These are phyloP conservation scores for Fusarium haematococcum DNA, from an alignment of 2,329 filamentous ascomycete genomes.

Conservation along the genomic window DNA sequence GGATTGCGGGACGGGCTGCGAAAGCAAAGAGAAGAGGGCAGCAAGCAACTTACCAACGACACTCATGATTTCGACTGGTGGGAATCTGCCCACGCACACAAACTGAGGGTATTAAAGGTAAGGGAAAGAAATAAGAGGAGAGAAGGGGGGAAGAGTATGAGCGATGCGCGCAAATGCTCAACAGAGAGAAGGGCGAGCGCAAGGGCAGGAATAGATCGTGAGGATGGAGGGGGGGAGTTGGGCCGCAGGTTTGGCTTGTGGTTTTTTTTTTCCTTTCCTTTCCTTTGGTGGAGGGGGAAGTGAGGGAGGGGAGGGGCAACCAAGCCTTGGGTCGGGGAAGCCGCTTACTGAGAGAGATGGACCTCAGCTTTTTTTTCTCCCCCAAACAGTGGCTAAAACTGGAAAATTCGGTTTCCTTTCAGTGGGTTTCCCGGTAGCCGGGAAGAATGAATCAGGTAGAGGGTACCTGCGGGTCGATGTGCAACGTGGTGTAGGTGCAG, in stretches of 20 bases:
- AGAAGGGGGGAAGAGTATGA: conserved; percentile 7
- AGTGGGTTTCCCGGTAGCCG: conserved; percentile 17
- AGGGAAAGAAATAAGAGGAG: conserved; percentile 16
- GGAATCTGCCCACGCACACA: conserved; percentile 38
- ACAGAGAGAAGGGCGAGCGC: conserved; percentile 26
- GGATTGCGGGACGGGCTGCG: not conserved
- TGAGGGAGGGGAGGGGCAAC: not conserved
- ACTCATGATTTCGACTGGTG: conserved; percentile 60
- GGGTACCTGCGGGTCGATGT: conserved; percentile 30
- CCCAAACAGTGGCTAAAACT: not conserved
- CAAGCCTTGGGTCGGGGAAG: conserved; percentile 2
- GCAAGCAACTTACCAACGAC: conserved; percentile 62
- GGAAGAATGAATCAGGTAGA: conserved; percentile 8
- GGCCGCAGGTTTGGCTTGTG: conserved; percentile 34
- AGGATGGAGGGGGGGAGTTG: conserved; percentile 34
- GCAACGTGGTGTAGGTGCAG: not conserved
- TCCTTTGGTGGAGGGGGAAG: conserved; percentile 20
- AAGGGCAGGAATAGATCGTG: conserved; percentile 32
- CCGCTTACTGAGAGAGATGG: conserved; percentile 15
- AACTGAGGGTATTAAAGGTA: conserved; percentile 31
- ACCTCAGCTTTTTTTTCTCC: not conserved
- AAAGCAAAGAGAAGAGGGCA: not conserved
- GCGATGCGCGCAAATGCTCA: conserved; percentile 38
- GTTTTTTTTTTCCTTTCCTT: conserved; percentile 27
- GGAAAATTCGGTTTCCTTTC: conserved; percentile 33